A percentile compares a stretch with the other conserved stretches of the same genome.
Conservation (phyloP, 108 stramenopile species). For the Conticribra weissflogii region DNA sequence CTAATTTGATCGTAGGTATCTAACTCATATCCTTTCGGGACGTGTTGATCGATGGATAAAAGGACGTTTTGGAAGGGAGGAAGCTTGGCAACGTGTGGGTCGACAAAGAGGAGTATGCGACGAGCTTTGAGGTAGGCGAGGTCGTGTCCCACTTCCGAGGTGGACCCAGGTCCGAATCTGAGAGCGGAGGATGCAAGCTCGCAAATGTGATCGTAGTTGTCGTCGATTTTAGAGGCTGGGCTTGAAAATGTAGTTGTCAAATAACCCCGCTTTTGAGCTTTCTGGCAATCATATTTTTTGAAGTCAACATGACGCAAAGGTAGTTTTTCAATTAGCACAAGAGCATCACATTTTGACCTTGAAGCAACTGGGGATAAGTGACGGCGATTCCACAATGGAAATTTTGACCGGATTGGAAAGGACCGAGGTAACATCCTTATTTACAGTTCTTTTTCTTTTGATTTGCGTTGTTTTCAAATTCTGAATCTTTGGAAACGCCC, state of each 20-base stretch:
- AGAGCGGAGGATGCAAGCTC: conserved; percentile 58
- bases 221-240: not conserved
- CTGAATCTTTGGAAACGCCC: too few species aligned
- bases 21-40: conserved; percentile 9
- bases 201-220: conserved; percentile 44
- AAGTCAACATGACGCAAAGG: too few species aligned
- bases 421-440: too few species aligned
- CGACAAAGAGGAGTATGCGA: conserved; percentile 50
- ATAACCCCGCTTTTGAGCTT: too few species aligned
- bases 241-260: not conserved
- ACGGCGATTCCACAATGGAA: too few species aligned
- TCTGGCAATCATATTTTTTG: too few species aligned
- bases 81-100: conserved; percentile 39
- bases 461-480: too few species aligned
- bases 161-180: conserved; percentile 50
- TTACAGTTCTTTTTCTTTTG: not conserved
- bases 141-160: conserved; percentile 56
- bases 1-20: conserved; percentile 51
- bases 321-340: too few species aligned
- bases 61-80: conserved; percentile 34
- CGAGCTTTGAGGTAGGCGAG: conserved; percentile 35
- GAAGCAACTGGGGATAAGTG: too few species aligned
- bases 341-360: too few species aligned
- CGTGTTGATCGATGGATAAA: conserved; percentile 44
- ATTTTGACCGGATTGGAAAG: too few species aligned